These are phyloP conservation scores for Juglanconis sp. DNA, from an alignment of 2,329 filamentous ascomycete genomes.

Conservation along the genomic window DNA sequence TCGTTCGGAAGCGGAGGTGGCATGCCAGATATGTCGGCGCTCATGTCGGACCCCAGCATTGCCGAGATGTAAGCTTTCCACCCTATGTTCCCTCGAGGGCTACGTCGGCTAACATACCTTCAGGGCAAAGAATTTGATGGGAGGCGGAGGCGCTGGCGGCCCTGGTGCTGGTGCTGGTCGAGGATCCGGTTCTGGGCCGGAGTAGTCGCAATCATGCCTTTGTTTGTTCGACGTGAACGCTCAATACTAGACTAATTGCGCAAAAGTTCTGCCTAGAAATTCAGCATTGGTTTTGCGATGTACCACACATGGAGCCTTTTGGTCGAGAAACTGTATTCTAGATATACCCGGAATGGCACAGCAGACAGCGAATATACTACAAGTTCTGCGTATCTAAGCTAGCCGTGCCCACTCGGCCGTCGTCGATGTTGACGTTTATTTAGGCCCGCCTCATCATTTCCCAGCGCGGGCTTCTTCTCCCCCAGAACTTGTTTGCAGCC, in stretches of 20 bases:
- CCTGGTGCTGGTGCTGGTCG: slow-evolving; percentile 20
- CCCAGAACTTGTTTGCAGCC: too few relatives aligned
- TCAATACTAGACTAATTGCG: not conserved
- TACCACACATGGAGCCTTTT: not conserved
- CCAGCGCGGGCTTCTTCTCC: too few relatives aligned
- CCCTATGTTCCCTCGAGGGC: not conserved
- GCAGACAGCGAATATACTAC: not conserved
- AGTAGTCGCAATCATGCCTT: not conserved
- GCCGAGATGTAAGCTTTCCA: slow-evolving; percentile 77
- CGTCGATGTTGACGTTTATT: too few relatives aligned
- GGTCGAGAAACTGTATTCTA: not conserved
- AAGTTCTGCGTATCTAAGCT: not conserved
- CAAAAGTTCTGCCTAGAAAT: not conserved
- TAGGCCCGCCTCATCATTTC: too few relatives aligned
- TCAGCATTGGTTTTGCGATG: not conserved
- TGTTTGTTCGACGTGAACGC: not conserved
- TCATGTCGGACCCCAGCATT: slow-evolving; percentile 92
- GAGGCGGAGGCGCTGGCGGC: slow-evolving; percentile 24
- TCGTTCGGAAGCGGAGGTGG: slow-evolving; percentile 74
- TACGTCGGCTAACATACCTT: not conserved
- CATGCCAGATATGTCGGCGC: slow-evolving; percentile 78
- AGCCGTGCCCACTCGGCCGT: too few relatives aligned
- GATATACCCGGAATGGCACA: not conserved
- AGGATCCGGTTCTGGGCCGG: slow-evolving; percentile 7
- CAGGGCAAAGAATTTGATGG: slow-evolving; percentile 30